A percentile compares a stretch with the other conserved stretches of the same genome.
Conservation (phyloP, 805 yeast genomes). For the Millerozyma miso region DNA sequence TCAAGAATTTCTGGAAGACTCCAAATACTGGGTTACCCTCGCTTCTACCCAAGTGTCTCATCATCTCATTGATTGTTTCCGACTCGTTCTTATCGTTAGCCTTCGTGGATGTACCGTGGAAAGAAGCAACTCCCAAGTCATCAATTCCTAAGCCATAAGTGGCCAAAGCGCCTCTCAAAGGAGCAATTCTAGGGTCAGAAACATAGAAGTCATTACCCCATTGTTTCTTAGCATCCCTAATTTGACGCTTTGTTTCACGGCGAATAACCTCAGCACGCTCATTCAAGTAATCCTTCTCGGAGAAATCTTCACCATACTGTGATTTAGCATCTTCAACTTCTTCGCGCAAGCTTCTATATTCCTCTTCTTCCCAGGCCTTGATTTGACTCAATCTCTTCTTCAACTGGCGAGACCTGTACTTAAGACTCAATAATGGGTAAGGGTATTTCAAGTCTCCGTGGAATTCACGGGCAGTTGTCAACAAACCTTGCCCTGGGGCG, state of each 20-base stretch:
- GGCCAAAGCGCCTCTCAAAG: constrained; percentile 95
- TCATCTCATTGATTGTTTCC: constrained; percentile 85
- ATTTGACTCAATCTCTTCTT: constrained; percentile 73
- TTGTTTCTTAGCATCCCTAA: constrained; percentile 81
- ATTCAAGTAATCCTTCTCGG: constrained; percentile 48
- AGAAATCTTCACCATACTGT: constrained; percentile 48
- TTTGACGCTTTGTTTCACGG: constrained; percentile 80
- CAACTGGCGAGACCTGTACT: constrained; percentile 91
- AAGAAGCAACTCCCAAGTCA: constrained; percentile 93
- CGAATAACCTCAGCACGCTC: constrained; percentile 87
- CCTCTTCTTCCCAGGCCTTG: constrained; percentile 79
- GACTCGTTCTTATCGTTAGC: constrained; percentile 99
- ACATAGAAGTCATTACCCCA: constrained; percentile 96
- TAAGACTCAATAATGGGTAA: constrained; percentile 78
- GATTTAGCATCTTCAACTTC: constrained; percentile 60
- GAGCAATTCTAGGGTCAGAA: constrained; percentile 91
- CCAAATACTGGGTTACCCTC: constrained; percentile 97
- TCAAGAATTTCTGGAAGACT: constrained; percentile 97
- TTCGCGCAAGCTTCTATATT: constrained; percentile 62
- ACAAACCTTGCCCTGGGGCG: constrained; percentile 99
- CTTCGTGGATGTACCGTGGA: constrained; percentile 98
- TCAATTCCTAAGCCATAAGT: constrained; percentile 89
- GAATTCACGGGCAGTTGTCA: constrained; percentile 95
- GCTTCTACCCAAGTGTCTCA: constrained; percentile 91
- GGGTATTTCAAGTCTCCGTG: constrained; percentile 76